phyloP scores from a whole-genome alignment of 2,329 filamentous ascomycete genomes.

The Xylaria digitata region DNA sequence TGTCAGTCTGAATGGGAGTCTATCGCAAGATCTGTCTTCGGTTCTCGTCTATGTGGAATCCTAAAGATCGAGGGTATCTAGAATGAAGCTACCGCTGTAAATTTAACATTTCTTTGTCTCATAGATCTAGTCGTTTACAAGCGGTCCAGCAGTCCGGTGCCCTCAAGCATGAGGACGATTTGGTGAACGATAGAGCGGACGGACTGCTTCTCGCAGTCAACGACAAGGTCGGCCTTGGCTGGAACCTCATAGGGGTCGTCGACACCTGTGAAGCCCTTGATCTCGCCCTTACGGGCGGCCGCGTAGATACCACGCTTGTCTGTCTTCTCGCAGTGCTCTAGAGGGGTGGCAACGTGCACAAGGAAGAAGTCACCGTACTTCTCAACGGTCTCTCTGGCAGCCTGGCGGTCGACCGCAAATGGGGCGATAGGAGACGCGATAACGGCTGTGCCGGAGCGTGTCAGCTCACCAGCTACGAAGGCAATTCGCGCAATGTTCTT shows the following conservation, averaged over 20 bases:
- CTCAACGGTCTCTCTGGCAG: conserved; percentile 86
- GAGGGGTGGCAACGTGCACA: conserved; percentile 90
- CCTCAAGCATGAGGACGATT: conserved; percentile 93
- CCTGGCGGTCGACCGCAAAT: conserved; percentile 80
- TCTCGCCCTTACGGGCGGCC: conserved; percentile 85
- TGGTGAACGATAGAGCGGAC: conserved; percentile 96
- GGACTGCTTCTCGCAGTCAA: conserved; percentile 86
- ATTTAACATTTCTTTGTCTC: conserved; percentile 15
- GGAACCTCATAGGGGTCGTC: conserved; percentile 96
- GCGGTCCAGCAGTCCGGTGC: conserved; percentile 84
- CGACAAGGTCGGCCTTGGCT: conserved; percentile 81
- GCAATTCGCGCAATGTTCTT: conserved; percentile 96
- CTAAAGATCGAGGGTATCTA: conserved; percentile 25
- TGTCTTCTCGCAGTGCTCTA: conserved; percentile 94
- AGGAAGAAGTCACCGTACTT: conserved; percentile 94
- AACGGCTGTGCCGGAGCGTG: conserved; percentile 90
- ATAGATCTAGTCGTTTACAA: conserved; percentile 52
- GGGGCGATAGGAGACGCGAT: conserved; percentile 97
- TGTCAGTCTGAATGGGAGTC: conserved; percentile 19
- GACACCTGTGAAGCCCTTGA: conserved; percentile 98
- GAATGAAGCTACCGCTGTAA: conserved; percentile 27
- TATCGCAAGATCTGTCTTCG: conserved; percentile 23
- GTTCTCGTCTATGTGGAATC: conserved; percentile 27
- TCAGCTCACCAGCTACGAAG: conserved; percentile 95
- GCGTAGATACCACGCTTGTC: conserved; percentile 93